phyloP scores from a whole-genome alignment of 257 asterid genomes.

The Eustoma russellianum region DNA sequence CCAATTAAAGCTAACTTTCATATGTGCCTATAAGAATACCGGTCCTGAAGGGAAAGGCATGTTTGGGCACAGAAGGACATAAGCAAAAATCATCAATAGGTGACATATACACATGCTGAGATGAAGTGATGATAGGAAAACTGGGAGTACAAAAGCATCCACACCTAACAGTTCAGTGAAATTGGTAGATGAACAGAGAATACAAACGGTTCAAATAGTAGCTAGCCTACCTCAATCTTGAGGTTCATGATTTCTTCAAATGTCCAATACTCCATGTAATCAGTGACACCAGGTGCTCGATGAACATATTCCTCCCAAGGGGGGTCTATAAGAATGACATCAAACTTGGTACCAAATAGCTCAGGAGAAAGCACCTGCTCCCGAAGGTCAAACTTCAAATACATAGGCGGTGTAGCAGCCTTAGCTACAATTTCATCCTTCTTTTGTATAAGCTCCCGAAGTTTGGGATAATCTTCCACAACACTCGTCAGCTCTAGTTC shows the following conservation, averaged over 20 bases:
- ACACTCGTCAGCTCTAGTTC: conserved; percentile 98
- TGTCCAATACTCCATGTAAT: conserved; percentile 86
- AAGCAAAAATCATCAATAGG: background rate
- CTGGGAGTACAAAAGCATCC: background rate
- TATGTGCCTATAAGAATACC: no score
- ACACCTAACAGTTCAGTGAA: background rate
- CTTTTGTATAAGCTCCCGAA: conserved; percentile 93
- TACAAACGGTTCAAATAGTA: background rate
- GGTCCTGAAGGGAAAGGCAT: no score
- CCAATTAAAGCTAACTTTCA: background rate
- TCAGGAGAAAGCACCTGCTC: conserved; percentile 87
- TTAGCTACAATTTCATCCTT: conserved; percentile 92
- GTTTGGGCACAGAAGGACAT: background rate
- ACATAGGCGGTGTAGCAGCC: conserved; percentile 81
- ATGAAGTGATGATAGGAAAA: background rate
- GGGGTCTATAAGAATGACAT: conserved; percentile 93
- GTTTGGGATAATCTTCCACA: conserved; percentile 98
- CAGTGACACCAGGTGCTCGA: conserved; percentile 99
- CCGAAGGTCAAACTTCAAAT: conserved; percentile 74
- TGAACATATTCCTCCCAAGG: conserved; percentile 99
- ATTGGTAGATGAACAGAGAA: no score
- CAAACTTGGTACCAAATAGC: conserved; percentile 89
- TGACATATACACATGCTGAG: no score
- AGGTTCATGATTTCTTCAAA: conserved; percentile 95
- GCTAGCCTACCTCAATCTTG: conserved; percentile 72